Evolutionary conservation across 2,329 filamentous ascomycete genomes (phyloP), one percentile per base, ranked within the genome.

Genomic region (Colletotrichum sp.): DNA sequence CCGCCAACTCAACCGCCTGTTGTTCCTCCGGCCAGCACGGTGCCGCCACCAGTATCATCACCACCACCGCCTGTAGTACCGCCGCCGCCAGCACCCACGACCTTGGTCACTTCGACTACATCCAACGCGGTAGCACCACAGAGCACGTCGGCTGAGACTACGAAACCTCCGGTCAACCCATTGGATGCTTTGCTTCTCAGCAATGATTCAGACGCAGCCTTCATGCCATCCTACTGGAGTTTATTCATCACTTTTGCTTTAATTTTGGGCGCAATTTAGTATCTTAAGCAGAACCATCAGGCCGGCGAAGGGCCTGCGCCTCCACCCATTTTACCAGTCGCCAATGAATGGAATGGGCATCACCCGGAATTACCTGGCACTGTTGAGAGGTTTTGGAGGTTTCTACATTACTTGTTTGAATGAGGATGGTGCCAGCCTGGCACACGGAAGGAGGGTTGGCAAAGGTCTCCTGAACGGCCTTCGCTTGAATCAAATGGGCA

Each of bases 181-280:
- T 38, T 75, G 13, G 72, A 75, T 16, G 63, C 72, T 32, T 67
- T 75, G 55, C 72, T 75, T n/a, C 60, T 72, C 12, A 75, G 64
- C 63, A 52, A 71, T 6, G 72, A 21, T 18, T 10, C 58, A 16
- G 10, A 5, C 1, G 43, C 30, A 24, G n/a, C 21, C 8, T 15
- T 18, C 13, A 13, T 12, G 8, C 32, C 38, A 4, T 24, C 18
- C 52, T 3, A 5, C 4, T 15, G 48, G n/a, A 12, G 9, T 8
- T 2, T 43, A 7, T 3, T 28, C 0, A 61, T 26, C 7, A 57
- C 15, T 8, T 0, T n/a, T 43, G 8, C 30, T 2, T 72, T 24
- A 57, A 26, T 34, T 26, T 0, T 21, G 3, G 6, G 43, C 12
- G 16, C 36, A 5, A 38, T 24, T 15, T 67, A 26, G 30, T 65